Evolutionary conservation across 2,329 filamentous ascomycete genomes (phyloP), one percentile per base, ranked within the genome.

Genomic region (Pyrenophora tritici-repentis): DNA sequence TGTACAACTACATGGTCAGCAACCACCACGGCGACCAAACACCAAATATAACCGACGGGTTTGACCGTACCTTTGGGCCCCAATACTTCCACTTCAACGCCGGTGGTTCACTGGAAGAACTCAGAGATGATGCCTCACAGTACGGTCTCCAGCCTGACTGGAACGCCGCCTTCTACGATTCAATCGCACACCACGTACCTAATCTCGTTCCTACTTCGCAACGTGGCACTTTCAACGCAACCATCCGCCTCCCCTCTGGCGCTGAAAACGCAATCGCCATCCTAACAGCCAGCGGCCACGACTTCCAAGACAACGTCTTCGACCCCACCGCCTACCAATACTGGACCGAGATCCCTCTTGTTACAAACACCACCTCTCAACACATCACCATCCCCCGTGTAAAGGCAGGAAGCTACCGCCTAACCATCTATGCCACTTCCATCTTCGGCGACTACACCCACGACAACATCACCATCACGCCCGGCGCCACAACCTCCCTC

Each of bases 11-110:
- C 61, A 51, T 66, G 44, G 61, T 66, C 5, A 65, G 61, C 14
- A 86, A 86, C 52, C 84, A 87, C 56, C 84, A 87, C 46, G 84
- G 85, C 5, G 81, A 83, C 51, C 81, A 82, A 35, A 83, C 81
- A 12, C 84, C 85, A 5, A 86, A 86, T 58, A 86, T 87, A 59
- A 85, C 82, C 1, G 68, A 83, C 54, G 85, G 85, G 0, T 86
- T 86, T 56, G 84, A 87, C 59, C 78, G 84, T 2, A 87, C 85
- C 0, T 86, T 86, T 61, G 85, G 85, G 1, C 85, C 84, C 5
- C 80, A 83, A 65, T 86, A 81, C 61, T 87, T 81, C 61, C 77
- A 86, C 62, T 87, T 87, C 74, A 87, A 86, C 67, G 78, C 79
- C 43, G 82, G 81, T 9, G 71, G 75, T 2, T 58, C 59, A 1